These are phyloP conservation scores for Oryza nivara DNA, from an alignment of 176 grass and related monocot species.

Conservation along the genomic window DNA sequence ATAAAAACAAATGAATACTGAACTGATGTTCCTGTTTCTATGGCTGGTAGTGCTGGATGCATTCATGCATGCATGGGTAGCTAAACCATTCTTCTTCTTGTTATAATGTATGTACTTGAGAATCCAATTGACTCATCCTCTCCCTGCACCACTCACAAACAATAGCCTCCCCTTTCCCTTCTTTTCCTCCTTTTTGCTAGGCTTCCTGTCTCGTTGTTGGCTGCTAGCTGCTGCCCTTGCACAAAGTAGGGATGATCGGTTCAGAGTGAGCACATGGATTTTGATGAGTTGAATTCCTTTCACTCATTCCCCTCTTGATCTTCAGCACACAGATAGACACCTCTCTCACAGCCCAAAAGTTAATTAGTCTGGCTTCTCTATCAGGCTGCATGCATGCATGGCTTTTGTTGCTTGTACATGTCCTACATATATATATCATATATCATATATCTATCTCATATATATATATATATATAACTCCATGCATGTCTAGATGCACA, in stretches of 20 bases:
- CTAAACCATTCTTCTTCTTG: conserved; percentile 26
- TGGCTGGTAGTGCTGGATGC: not conserved
- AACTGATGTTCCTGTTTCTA: conserved; percentile 29
- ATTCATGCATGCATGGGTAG: not conserved
- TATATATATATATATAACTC: not conserved
- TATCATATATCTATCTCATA: not conserved
- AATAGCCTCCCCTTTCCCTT: conserved; percentile 23
- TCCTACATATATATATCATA: conserved; percentile 2
- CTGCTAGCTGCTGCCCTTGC: conserved; percentile 25
- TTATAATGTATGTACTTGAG: conserved; percentile 42
- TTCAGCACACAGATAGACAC: conserved; percentile 35
- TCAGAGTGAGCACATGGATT: conserved; percentile 39
- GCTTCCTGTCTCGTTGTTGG: conserved; percentile 36
- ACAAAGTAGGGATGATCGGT: conserved; percentile 39
- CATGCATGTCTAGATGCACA: not conserved
- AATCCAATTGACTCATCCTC: conserved; percentile 46
- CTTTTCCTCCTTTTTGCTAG: conserved; percentile 25
- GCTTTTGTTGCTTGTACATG: conserved; percentile 33
- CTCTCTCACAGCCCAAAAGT: conserved; percentile 29
- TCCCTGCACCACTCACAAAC: conserved; percentile 30
- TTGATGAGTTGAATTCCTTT: conserved; percentile 18
- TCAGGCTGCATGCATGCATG: not conserved
- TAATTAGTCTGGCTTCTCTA: not conserved
- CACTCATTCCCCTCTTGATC: conserved; percentile 30
- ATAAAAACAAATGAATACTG: conserved; percentile 19